Evolutionary conservation across 305 asterid genomes (phyloP).

Genomic region (Andrographis paniculata): DNA sequence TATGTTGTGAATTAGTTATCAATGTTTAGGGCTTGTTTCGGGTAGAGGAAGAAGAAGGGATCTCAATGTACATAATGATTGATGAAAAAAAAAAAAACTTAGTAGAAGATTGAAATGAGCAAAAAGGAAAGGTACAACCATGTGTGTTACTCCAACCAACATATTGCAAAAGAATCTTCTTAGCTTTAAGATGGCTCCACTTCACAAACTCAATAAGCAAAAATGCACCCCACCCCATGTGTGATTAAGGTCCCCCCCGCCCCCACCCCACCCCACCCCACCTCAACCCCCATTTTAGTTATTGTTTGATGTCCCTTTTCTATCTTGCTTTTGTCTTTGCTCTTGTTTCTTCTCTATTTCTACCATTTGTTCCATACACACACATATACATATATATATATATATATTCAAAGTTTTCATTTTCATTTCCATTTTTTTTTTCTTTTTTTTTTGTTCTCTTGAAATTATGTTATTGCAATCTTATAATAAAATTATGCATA

Average conservation of each 20-base stretch:
- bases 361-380: conserved; percentile 22
- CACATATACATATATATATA: neutral
- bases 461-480: too few species aligned
- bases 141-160: conserved; percentile 69
- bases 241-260: conserved; percentile 66
- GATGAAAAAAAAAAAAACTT: neutral
- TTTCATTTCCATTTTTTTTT: too few species aligned
- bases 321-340: conserved; percentile 40
- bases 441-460: too few species aligned
- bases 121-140: conserved; percentile 19
- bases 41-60: neutral
- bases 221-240: conserved; percentile 71
- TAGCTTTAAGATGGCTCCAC: conserved; percentile 60
- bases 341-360: conserved; percentile 35
- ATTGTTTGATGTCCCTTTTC: conserved; percentile 36
- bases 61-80: neutral
- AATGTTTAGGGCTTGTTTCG: conserved; percentile 1
- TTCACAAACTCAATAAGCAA: conserved; percentile 19
- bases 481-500: too few species aligned
- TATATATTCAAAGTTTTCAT: too few species aligned
- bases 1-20: too few species aligned
- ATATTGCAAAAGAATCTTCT: conserved; percentile 55
- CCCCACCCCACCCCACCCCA: too few species aligned
- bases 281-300: conserved; percentile 13
- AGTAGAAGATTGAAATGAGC: conserved; percentile 19